phyloP scores from a whole-genome alignment of 2,329 filamentous ascomycete species.

The Colletotrichum orchidophilum region DNA sequence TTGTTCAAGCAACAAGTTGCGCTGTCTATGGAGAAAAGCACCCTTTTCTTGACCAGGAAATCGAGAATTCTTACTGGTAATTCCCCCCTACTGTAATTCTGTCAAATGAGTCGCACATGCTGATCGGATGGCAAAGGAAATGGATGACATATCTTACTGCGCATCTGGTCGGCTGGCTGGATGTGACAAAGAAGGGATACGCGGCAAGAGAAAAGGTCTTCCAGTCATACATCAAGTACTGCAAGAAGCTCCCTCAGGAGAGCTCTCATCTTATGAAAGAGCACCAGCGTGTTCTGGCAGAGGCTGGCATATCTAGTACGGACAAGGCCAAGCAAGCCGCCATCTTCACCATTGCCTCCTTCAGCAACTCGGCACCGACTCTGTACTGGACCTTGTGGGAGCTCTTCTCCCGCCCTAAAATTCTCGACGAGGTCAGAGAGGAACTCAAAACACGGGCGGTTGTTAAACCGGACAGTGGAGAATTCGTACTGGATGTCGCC shows the following conservation, averaged over 20 bases:
- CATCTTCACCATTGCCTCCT: neutral
- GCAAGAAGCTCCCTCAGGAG: conserved; percentile 12
- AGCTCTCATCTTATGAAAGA: conserved; percentile 26
- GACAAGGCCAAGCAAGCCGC: conserved; percentile 12
- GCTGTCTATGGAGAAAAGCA: conserved; percentile 31
- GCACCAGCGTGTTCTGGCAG: conserved; percentile 19
- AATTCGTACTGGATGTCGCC: conserved; percentile 43
- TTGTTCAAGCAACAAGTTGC: conserved; percentile 31
- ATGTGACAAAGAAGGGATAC: conserved; percentile 22
- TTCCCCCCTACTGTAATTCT: neutral
- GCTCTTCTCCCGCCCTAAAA: conserved; percentile 49
- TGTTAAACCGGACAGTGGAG: neutral
- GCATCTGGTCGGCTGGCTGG: conserved; percentile 20
- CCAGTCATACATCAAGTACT: conserved; percentile 34
- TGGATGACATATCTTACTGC: conserved; percentile 19
- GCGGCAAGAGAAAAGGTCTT: conserved; percentile 33
- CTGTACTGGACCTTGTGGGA: conserved; percentile 56
- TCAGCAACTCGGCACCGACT: conserved; percentile 51
- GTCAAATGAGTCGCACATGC: neutral
- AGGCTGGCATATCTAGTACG: conserved; percentile 12
- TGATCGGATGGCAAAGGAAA: neutral
- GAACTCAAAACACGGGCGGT: conserved; percentile 44
- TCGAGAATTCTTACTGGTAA: conserved; percentile 30
- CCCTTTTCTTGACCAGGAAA: conserved; percentile 23
- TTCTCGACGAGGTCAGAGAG: conserved; percentile 48